Conservation (phyloP, 2,329 filamentous ascomycete genomes). For the Colletotrichum gloeosporioides region DNA sequence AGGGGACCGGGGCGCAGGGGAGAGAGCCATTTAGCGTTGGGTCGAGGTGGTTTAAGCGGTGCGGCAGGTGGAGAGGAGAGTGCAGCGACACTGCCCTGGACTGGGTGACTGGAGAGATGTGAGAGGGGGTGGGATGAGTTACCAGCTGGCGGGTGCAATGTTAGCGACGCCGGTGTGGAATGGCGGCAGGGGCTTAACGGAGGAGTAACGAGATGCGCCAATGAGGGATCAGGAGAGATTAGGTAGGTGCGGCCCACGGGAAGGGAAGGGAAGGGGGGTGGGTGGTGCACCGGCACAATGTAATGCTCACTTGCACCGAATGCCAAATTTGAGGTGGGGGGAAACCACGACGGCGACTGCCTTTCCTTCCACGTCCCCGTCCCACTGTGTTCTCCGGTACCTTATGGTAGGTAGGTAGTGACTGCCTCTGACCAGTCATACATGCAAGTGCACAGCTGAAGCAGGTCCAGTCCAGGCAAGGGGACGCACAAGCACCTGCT, state of each 20-base stretch:
- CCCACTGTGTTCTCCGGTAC: background rate
- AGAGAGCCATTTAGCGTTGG: background rate
- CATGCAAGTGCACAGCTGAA: background rate
- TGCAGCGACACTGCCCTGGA: background rate
- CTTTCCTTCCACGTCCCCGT: background rate
- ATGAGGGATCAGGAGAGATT: background rate
- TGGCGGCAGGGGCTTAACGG: background rate
- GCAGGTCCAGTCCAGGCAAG: background rate
- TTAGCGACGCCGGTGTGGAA: background rate
- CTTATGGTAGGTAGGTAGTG: background rate
- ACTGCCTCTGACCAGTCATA: background rate
- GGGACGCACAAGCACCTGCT: background rate
- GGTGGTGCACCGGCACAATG: background rate
- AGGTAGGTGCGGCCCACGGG: background rate
- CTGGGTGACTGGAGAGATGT: background rate
- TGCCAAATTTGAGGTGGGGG: conserved; percentile 8
- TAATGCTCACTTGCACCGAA: background rate
- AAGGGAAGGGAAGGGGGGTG: background rate
- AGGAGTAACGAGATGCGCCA: background rate
- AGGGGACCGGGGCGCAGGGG: background rate
- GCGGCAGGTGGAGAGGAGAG: background rate
- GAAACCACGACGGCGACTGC: background rate
- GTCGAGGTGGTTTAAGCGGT: background rate
- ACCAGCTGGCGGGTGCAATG: background rate
- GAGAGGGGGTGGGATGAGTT: background rate